phyloP scores from a whole-genome alignment of 1,284 basidiomycete species.

The Rhodotorula sp. region DNA sequence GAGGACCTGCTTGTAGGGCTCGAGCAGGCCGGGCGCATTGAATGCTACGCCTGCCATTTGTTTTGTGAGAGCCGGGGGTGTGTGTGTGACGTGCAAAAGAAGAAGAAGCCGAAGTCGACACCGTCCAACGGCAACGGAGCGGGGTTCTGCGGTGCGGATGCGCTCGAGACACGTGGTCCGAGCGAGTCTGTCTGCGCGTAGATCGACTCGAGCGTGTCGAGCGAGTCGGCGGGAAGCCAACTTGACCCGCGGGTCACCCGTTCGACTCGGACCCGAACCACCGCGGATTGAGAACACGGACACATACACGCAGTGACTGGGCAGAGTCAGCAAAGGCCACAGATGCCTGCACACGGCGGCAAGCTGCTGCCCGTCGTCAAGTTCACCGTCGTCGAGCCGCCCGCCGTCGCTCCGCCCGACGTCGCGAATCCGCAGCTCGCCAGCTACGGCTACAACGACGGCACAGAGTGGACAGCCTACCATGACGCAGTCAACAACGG shows the following conservation, averaged over 20 bases:
- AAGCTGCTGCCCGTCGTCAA: constrained; percentile 22
- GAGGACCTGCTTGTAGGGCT: constrained; percentile 20
- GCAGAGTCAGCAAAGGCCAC: background rate
- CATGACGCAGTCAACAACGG: background rate
- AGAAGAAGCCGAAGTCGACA: no score
- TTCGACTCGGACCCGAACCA: no score
- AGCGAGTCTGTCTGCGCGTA: background rate
- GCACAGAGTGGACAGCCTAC: constrained; percentile 17
- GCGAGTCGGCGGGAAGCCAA: background rate
- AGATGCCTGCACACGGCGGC: background rate
- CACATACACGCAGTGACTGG: no score
- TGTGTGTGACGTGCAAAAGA: background rate
- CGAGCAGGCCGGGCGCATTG: constrained; percentile 11
- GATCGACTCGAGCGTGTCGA: background rate
- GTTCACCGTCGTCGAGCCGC: constrained; percentile 11
- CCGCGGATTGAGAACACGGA: no score
- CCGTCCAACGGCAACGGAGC: background rate
- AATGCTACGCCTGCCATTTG: constrained; percentile 18
- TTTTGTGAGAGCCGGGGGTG: background rate
- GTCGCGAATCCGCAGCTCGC: constrained; percentile 16
- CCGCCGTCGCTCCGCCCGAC: constrained; percentile 1
- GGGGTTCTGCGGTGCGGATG: background rate
- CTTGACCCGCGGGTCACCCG: no score
- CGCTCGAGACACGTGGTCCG: background rate
- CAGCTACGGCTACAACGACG: constrained; percentile 34